Conservation (phyloP, 306 rosid genomes). For the Malus asiatica region DNA sequence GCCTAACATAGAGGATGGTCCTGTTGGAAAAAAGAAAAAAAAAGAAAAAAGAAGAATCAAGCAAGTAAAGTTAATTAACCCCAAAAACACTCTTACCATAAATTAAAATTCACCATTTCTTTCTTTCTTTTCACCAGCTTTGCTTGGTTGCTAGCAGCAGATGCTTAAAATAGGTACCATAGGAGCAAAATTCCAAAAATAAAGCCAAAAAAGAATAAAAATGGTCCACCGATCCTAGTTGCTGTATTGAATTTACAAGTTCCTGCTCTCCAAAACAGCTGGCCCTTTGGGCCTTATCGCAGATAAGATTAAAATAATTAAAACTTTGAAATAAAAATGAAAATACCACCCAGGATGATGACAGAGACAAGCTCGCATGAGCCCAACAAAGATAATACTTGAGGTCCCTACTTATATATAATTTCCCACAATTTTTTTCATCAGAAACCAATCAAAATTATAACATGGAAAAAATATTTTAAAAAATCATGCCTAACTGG, state of each 20-base stretch:
- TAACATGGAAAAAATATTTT: neutral
- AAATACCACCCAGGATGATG: constrained; percentile 28
- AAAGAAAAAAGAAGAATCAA: neutral
- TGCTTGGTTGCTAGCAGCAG: neutral
- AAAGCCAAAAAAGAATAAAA: constrained; percentile 13
- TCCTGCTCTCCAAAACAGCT: constrained; percentile 37
- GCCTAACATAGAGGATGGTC: constrained; percentile 2
- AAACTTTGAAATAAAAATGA: neutral
- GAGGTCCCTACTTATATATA: constrained; percentile 32
- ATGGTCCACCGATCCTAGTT: constrained; percentile 38
- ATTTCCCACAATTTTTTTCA: constrained; percentile 9
- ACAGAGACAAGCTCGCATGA: constrained; percentile 48
- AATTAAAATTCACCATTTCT: neutral
- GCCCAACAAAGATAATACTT: constrained; percentile 44
- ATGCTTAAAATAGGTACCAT: neutral
- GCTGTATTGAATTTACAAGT: constrained; percentile 28
- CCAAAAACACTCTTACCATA: neutral
- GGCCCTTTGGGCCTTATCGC: constrained; percentile 27
- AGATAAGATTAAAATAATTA: neutral
- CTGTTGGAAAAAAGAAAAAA: neutral
- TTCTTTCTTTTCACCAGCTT: neutral
- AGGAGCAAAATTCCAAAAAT: constrained; percentile 19
- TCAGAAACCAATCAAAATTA: neutral
- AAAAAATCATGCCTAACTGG: constrained; percentile 1
- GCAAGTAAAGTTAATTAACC: neutral